A percentile compares a stretch with the other conserved stretches of the same genome.
phyloP scores from a whole-genome alignment of 1,284 basidiomycete species.

The Heimioporus punctisporus region DNA sequence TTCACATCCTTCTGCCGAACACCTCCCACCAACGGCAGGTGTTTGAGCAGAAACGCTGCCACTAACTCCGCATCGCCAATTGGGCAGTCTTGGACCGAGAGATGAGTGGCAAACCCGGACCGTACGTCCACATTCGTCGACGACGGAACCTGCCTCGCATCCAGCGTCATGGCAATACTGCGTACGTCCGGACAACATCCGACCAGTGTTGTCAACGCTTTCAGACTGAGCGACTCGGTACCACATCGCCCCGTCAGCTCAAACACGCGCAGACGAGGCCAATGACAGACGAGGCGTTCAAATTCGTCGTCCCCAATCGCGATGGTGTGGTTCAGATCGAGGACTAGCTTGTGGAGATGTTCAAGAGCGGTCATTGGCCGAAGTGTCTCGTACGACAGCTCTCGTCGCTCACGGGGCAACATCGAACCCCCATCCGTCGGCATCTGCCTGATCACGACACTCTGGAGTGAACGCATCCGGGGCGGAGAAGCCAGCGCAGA shows the following conservation, averaged over 20 bases:
- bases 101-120: not conserved
- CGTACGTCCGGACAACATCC: not conserved
- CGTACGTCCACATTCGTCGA: not conserved
- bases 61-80: not conserved
- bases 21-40: not conserved
- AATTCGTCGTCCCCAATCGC: not conserved
- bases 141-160: not conserved
- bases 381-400: not conserved
- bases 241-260: not conserved
- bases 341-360: slow-evolving; percentile 2
- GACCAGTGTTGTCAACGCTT: slow-evolving; percentile 1
- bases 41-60: not conserved
- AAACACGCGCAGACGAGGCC: not conserved
- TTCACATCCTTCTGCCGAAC: no score
- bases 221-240: not conserved
- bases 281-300: not conserved
- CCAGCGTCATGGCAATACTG: not conserved
- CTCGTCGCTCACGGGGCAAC: not conserved
- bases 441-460: not conserved
- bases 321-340: not conserved
- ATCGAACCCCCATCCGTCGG: not conserved
- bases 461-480: slow-evolving; percentile 4
- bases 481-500: not conserved
- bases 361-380: not conserved
- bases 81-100: not conserved